These are phyloP conservation scores for Gilbertella persicaria DNA, from an alignment of 371 early-diverging fungal genomes.

Conservation along the genomic window DNA sequence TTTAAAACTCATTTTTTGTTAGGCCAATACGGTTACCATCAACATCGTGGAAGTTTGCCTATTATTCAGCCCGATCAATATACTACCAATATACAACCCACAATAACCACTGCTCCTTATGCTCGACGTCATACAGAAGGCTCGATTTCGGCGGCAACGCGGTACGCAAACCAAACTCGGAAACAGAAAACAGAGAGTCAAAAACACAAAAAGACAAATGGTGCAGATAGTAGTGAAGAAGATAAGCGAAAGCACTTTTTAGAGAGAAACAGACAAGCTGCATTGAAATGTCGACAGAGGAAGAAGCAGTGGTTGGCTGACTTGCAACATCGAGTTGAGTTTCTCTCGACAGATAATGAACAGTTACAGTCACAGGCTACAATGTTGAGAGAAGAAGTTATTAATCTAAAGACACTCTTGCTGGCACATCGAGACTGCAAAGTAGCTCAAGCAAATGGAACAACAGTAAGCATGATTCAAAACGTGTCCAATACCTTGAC, in stretches of 20 bases:
- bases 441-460: constrained; percentile 67
- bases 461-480: constrained; percentile 8
- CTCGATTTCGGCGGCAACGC: constrained; percentile 1
- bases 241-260: constrained; percentile 72
- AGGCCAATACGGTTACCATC: constrained; percentile 2
- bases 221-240: constrained; percentile 7
- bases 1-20: neutral
- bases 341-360: constrained; percentile 71
- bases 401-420: constrained; percentile 73
- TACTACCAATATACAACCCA: neutral
- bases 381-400: constrained; percentile 70
- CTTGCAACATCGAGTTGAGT: constrained; percentile 76
- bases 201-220: neutral
- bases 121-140: constrained; percentile 17
- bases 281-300: constrained; percentile 86
- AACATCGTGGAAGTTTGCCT: constrained; percentile 10
- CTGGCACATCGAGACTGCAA: constrained; percentile 79
- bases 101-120: neutral
- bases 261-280: constrained; percentile 83
- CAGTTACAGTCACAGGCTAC: constrained; percentile 65
- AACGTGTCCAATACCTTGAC: constrained; percentile 1
- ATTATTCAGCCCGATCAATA: neutral
- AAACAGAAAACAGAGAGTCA: neutral
- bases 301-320: constrained; percentile 85
- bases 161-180: neutral